Base-by-base conservation (phyloP, 768 basidiomycete genomes). In the Psilocybe cubensis region DNA sequence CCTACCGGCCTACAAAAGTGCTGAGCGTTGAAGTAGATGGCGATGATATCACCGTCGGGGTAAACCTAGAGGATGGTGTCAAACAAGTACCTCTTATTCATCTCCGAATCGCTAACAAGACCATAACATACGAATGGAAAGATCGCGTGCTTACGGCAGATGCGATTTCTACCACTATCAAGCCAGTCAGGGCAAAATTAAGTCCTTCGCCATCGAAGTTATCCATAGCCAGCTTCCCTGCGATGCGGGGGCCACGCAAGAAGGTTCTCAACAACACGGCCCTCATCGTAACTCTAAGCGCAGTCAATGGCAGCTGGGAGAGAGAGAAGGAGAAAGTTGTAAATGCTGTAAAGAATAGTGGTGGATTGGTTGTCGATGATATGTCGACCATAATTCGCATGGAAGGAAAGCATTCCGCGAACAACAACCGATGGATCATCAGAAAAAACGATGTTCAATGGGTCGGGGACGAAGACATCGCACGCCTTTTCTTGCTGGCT, bases 401-500 rank as follows among this genome's bases (percentile, higher is more conserved):
- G 79, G 79, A 83, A 21, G 88, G 87, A 8, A 74, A 70, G 40
- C 73, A 79, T 56, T 71, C 68, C 14, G 55, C 74, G 3, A 62
- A 68, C 42, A 75, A 74, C 53, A 81, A 81, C 38, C 70, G 83
- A 33, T 90, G 88, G 86, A 63, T 74, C 20, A 79, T 84, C 28
- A 68, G 70, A 3, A 72, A 77, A 29, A 66, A 75, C 17, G 83
- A 89, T 29, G 77, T 84, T 25, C 66, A 72, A 33, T 82, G 79
- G 72, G 69, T 63, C 18, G 78, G 76, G 50, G 74, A 75, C 29
- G 56, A 67, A n/a, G 73, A 76, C 25, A 71, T 84, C 33, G 68
- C 82, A 14, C 79, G 82, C 12, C 76, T 89, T 21, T 91, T 91
- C 70, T 75, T 92, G 38, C 59, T 92, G 14, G 83, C 90, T 0